Conservation (phyloP, 441 rosid genomes). For the California macrophylla region DNA sequence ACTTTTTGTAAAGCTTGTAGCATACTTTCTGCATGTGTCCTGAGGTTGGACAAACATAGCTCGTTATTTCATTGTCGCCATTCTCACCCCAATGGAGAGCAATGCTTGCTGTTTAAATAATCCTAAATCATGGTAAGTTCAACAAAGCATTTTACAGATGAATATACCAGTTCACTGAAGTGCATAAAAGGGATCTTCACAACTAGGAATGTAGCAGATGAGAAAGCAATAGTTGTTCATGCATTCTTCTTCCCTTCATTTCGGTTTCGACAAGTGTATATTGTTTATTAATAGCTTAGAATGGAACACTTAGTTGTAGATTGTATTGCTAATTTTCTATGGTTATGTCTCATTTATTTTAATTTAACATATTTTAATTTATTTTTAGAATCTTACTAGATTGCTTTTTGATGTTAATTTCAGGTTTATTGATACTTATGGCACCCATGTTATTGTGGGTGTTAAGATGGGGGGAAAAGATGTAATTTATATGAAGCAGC, state of each 20-base stretch:
- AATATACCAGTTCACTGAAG: background rate
- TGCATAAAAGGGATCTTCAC: background rate
- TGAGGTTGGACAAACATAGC: too few species aligned
- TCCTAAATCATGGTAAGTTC: background rate
- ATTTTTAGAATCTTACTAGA: background rate
- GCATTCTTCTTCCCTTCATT: background rate
- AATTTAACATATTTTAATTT: background rate
- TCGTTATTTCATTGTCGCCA: too few species aligned
- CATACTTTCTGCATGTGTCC: background rate
- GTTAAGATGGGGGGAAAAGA: slow-evolving; percentile 97
- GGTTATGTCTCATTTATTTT: background rate
- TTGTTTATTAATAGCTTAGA: background rate
- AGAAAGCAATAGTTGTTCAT: background rate
- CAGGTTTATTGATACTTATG: slow-evolving; percentile 79
- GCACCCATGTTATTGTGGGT: slow-evolving; percentile 86
- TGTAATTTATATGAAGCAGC: slow-evolving; percentile 79
- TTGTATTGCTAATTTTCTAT: background rate
- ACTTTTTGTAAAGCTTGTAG: background rate
- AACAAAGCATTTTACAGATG: background rate
- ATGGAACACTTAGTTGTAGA: background rate
- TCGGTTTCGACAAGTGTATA: background rate
- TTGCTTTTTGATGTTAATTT: slow-evolving; percentile 1
- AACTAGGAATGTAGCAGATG: background rate
- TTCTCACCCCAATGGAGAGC: background rate
- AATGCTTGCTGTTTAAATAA: background rate